Evolutionary conservation across 768 basidiomycete genomes (phyloP).

Genomic region (Hygrocybe punicea): DNA sequence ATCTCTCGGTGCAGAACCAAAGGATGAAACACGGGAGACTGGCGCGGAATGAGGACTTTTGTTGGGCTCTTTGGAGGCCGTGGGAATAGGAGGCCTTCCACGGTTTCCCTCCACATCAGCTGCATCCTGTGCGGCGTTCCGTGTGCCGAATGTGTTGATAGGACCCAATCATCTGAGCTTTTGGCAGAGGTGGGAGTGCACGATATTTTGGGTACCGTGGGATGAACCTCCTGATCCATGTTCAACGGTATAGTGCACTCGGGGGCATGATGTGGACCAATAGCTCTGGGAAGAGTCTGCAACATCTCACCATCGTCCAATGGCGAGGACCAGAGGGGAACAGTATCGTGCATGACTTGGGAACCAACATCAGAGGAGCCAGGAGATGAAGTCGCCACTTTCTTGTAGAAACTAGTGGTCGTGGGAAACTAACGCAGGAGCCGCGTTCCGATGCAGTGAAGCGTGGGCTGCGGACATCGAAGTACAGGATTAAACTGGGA

Average conservation of each 20-base stretch:
- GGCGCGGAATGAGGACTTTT: neutral
- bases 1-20: neutral
- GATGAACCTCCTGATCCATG: neutral
- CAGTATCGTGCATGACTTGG: slow-evolving; percentile 44
- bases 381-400: slow-evolving; percentile 67
- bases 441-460: slow-evolving; percentile 1
- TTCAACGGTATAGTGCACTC: slow-evolving; percentile 45
- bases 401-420: slow-evolving; percentile 47
- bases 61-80: slow-evolving; percentile 6
- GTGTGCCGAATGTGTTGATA: slow-evolving; percentile 49
- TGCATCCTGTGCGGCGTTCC: no score
- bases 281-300: slow-evolving; percentile 35
- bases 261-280: slow-evolving; percentile 54
- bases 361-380: slow-evolving; percentile 56
- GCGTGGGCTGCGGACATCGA: slow-evolving; percentile 16
- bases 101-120: no score
- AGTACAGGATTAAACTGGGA: slow-evolving; percentile 22
- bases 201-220: neutral
- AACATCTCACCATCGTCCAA: slow-evolving; percentile 44
- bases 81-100: slow-evolving; percentile 9
- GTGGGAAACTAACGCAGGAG: slow-evolving; percentile 3
- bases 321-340: slow-evolving; percentile 54
- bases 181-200: slow-evolving; percentile 45
- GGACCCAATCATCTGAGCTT: slow-evolving; percentile 47
- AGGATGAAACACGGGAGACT: neutral